phyloP scores from a whole-genome alignment of 331 rosid species.

The Malus hybrid region DNA sequence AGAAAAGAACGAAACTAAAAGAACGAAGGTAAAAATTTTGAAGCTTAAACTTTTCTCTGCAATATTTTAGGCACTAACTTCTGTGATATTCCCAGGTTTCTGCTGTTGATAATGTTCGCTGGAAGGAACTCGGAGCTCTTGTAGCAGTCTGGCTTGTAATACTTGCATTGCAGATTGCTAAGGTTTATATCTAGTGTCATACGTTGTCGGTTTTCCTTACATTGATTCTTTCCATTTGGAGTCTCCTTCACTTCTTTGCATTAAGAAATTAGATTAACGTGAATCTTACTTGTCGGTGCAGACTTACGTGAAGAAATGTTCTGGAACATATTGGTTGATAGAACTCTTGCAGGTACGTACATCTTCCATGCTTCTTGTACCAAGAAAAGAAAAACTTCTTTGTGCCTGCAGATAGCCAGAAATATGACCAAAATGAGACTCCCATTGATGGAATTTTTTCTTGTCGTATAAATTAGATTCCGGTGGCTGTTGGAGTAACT shows the following conservation, averaged over 20 bases:
- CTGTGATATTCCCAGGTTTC: slow-evolving; percentile 9
- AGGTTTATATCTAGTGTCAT: slow-evolving; percentile 5
- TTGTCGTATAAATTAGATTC: too few relatives aligned
- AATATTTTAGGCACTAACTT: not conserved
- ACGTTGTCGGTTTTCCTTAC: not conserved
- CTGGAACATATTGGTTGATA: slow-evolving; percentile 17
- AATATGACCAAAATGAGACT: too few relatives aligned
- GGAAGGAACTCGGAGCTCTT: slow-evolving; percentile 26
- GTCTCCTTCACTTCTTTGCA: not conserved
- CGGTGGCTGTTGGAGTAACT: too few relatives aligned
- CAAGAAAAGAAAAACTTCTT: too few relatives aligned
- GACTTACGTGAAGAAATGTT: slow-evolving; percentile 19
- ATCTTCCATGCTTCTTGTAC: too few relatives aligned
- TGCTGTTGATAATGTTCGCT: slow-evolving; percentile 12
- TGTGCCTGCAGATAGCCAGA: too few relatives aligned
- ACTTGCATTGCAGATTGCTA: slow-evolving; percentile 24
- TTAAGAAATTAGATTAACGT: not conserved
- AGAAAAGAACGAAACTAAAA: too few relatives aligned
- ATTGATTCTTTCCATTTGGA: not conserved
- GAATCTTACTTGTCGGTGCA: not conserved
- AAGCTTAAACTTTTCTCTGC: too few relatives aligned
- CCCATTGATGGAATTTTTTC: too few relatives aligned
- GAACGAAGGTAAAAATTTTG: too few relatives aligned
- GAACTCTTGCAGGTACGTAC: slow-evolving; percentile 28
- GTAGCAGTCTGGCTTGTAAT: slow-evolving; percentile 22